Evolutionary conservation across 2,329 filamentous ascomycete species (phyloP).

Genomic region (Macrophomina phaseolina): DNA sequence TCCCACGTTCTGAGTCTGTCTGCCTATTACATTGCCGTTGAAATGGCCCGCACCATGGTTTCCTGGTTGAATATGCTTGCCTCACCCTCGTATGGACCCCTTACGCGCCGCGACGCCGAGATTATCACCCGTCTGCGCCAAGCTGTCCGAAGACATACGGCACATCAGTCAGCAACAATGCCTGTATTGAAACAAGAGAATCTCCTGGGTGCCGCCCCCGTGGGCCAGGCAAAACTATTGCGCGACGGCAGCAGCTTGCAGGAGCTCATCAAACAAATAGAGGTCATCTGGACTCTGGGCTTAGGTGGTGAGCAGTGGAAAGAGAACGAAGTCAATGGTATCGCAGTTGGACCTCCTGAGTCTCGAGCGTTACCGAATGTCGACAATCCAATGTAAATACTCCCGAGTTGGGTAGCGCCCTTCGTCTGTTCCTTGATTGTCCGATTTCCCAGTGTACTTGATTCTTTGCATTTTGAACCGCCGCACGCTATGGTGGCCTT

Average conservation of each 20-base stretch:
- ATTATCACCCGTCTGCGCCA: constrained; percentile 16
- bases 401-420: neutral
- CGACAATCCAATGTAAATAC: constrained; percentile 8
- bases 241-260: neutral
- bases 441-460: neutral
- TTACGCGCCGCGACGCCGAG: constrained; percentile 17
- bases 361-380: neutral
- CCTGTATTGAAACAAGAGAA: neutral
- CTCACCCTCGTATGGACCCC: constrained; percentile 6
- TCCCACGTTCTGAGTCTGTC: constrained; percentile 14
- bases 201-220: neutral
- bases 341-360: constrained; percentile 1
- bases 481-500: too few species aligned
- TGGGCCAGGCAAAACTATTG: neutral
- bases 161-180: neutral
- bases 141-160: constrained; percentile 10
- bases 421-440: neutral
- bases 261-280: neutral
- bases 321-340: constrained; percentile 6
- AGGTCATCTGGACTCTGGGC: constrained; percentile 20
- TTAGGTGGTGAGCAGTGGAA: constrained; percentile 21
- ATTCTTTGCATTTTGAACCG: neutral
- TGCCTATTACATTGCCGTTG: constrained; percentile 15
- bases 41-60: constrained; percentile 4
- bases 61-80: neutral